These are phyloP conservation scores for Endotrypanum monterogeii DNA, from an alignment of 208 protist genomes.

Conservation along the genomic window DNA sequence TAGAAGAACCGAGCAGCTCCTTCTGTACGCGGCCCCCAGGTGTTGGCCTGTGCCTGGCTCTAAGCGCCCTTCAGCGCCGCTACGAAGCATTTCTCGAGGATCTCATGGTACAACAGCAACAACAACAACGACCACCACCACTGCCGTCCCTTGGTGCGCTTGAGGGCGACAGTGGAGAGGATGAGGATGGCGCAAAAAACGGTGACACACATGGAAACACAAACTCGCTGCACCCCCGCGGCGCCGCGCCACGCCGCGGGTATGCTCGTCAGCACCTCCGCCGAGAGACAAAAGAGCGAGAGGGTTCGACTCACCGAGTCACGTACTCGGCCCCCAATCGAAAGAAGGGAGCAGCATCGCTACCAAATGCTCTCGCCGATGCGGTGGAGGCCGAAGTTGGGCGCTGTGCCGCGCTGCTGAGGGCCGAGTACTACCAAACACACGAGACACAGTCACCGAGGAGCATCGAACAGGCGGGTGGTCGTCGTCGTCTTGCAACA, in stretches of 20 bases:
- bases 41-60: not conserved
- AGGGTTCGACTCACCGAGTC: not conserved
- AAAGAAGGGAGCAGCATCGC: not conserved
- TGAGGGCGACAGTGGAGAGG: not conserved
- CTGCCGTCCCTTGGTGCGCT: not conserved
- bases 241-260: not conserved
- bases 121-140: too few species aligned
- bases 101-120: not conserved
- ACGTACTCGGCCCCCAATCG: not conserved
- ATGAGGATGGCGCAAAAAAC: not conserved
- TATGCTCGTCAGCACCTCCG: not conserved
- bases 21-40: not conserved
- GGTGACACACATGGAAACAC: too few species aligned
- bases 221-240: not conserved
- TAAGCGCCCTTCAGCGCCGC: slow-evolving; percentile 17
- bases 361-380: not conserved
- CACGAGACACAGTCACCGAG: not conserved
- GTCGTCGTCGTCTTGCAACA: not conserved
- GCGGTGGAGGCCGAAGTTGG: not conserved
- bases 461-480: not conserved
- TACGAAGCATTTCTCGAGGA: slow-evolving; percentile 34
- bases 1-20: not conserved
- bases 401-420: slow-evolving; percentile 22
- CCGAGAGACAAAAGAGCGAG: not conserved
- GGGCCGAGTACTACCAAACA: slow-evolving; percentile 32